Evolutionary conservation across 768 basidiomycete species (phyloP).

Genomic region (Rhodotorula kratochvilovae): DNA sequence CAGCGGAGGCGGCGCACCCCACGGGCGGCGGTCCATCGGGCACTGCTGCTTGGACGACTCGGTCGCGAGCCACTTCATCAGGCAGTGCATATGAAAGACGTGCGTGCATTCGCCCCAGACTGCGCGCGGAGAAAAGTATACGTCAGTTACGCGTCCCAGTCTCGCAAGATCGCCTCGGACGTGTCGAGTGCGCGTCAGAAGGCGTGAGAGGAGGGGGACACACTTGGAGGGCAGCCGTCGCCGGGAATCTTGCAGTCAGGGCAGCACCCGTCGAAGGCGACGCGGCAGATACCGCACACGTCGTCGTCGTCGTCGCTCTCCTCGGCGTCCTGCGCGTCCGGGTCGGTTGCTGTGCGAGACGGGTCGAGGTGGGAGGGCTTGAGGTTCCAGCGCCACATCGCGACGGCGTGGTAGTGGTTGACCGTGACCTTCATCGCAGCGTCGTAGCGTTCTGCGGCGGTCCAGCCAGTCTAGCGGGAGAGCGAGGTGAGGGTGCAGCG

Average conservation of each 20-base stretch:
- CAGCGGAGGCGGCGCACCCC: constrained; percentile 50
- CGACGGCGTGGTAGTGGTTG: constrained; percentile 82
- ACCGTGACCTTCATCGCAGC: constrained; percentile 67
- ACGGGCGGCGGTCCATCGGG: constrained; percentile 93
- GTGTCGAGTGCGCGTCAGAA: background rate
- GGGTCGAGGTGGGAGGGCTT: constrained; percentile 45
- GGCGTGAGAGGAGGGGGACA: constrained; percentile 45
- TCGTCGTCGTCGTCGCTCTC: constrained; percentile 56
- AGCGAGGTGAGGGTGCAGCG: too few species aligned
- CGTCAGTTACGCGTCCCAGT: background rate
- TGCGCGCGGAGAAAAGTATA: constrained; percentile 46
- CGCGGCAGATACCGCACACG: constrained; percentile 82
- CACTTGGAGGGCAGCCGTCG: constrained; percentile 88
- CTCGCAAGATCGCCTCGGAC: too few species aligned
- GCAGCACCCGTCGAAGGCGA: constrained; percentile 89
- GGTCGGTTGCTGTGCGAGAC: background rate
- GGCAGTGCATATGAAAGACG: constrained; percentile 97
- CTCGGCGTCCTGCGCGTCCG: constrained; percentile 16
- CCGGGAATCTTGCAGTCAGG: constrained; percentile 94
- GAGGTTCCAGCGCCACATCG: constrained; percentile 78
- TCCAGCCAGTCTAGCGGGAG: background rate
- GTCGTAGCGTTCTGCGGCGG: background rate
- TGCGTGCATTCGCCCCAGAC: constrained; percentile 98
- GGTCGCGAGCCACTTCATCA: constrained; percentile 92
- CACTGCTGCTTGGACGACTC: constrained; percentile 83